Percentiles rank a stretch among this genome's conserved stretches.
phyloP scores from a whole-genome alignment of 805 yeast species.

The Candida manassasensis region DNA sequence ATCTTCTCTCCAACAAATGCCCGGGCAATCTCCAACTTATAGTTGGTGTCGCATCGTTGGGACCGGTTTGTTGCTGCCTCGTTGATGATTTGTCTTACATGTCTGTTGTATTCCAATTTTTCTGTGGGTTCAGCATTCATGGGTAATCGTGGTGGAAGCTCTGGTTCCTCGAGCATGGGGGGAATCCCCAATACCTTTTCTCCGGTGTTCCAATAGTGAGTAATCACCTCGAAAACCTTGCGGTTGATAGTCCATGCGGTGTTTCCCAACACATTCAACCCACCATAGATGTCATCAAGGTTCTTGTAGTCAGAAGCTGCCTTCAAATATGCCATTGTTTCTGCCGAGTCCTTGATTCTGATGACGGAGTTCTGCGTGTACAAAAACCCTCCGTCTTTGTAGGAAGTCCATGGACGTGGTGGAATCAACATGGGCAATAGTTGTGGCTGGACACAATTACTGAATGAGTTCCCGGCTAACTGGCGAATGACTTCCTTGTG shows the following conservation, averaged over 20 bases:
- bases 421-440: constrained; percentile 85
- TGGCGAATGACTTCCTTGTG: constrained; percentile 66
- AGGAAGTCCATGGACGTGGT: constrained; percentile 84
- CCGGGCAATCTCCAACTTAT: constrained; percentile 91
- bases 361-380: constrained; percentile 60
- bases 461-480: constrained; percentile 60
- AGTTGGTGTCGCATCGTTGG: constrained; percentile 88
- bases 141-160: constrained; percentile 49
- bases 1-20: constrained; percentile 76
- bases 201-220: constrained; percentile 85
- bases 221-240: constrained; percentile 59
- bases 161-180: constrained; percentile 39
- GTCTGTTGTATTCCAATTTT: constrained; percentile 62
- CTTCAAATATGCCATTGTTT: constrained; percentile 80
- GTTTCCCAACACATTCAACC: constrained; percentile 78
- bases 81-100: constrained; percentile 52
- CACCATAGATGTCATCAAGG: constrained; percentile 65
- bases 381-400: constrained; percentile 81
- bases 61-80: constrained; percentile 70
- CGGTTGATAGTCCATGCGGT: constrained; percentile 93
- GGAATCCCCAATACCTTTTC: constrained; percentile 70
- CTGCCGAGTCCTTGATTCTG: constrained; percentile 80
- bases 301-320: constrained; percentile 74
- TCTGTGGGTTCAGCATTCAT: constrained; percentile 67
- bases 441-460: constrained; percentile 76